These are phyloP conservation scores for Cladosporium austrohemisphaericum DNA, from an alignment of 2,329 filamentous ascomycete species.

Conservation along the genomic window DNA sequence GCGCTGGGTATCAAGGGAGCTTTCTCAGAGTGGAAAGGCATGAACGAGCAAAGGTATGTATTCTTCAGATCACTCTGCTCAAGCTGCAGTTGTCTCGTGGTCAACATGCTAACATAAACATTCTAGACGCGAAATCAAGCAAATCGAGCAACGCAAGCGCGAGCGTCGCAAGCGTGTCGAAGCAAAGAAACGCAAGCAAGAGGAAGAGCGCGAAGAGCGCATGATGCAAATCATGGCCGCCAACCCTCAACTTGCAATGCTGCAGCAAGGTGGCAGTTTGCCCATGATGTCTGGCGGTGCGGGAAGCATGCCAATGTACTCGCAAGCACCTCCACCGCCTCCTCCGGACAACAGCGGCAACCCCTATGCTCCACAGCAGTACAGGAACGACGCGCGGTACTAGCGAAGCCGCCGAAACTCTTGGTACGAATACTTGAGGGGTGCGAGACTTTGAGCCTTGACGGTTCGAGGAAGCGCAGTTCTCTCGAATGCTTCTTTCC, in stretches of 20 bases:
- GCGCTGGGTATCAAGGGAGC: constrained; percentile 65
- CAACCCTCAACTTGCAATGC: constrained; percentile 28
- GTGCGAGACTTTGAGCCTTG: neutral
- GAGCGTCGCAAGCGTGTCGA: constrained; percentile 40
- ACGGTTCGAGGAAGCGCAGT: neutral
- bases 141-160: constrained; percentile 48
- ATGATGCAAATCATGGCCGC: constrained; percentile 34
- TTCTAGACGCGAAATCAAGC: constrained; percentile 41
- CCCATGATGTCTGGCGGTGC: constrained; percentile 15
- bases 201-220: constrained; percentile 37
- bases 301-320: neutral
- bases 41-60: constrained; percentile 58
- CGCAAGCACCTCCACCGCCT: constrained; percentile 13
- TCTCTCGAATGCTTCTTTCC: no score
- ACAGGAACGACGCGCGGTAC: constrained; percentile 10
- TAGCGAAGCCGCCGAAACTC: constrained; percentile 8
- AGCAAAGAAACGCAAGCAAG: constrained; percentile 42
- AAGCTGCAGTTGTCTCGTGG: neutral
- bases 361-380: constrained; percentile 27
- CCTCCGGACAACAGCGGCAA: constrained; percentile 32
- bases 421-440: constrained; percentile 5
- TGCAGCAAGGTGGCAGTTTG: constrained; percentile 23
- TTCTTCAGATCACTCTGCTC: neutral
- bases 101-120: constrained; percentile 20
- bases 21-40: constrained; percentile 64